phyloP scores from a whole-genome alignment of 2,329 filamentous ascomycete species.

The Elsinoe arachidis region DNA sequence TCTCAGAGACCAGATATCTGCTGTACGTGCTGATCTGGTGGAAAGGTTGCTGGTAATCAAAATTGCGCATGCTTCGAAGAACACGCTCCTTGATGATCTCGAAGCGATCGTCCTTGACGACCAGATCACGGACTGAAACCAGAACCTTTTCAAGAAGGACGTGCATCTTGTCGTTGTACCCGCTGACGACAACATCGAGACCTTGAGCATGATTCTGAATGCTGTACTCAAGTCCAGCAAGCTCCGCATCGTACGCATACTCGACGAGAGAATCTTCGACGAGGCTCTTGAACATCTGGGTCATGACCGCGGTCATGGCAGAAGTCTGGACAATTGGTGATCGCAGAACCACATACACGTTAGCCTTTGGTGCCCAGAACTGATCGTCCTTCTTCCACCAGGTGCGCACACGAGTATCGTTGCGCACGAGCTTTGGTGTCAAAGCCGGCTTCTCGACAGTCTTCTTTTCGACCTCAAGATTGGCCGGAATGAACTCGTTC shows the following conservation, averaged over 20 bases:
- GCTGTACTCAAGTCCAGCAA: constrained; percentile 78
- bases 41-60: constrained; percentile 80
- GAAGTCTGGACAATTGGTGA: constrained; percentile 73
- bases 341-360: constrained; percentile 69
- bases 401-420: constrained; percentile 68
- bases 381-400: constrained; percentile 99
- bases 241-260: constrained; percentile 91
- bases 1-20: constrained; percentile 68
- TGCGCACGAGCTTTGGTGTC: constrained; percentile 72
- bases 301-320: constrained; percentile 68
- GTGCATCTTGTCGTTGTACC: constrained; percentile 93
- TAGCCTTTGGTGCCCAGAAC: constrained; percentile 96
- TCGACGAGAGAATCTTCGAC: constrained; percentile 84
- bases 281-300: constrained; percentile 71
- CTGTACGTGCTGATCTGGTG: constrained; percentile 79
- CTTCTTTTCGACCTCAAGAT: constrained; percentile 90
- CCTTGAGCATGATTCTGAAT: constrained; percentile 66
- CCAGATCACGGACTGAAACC: constrained; percentile 71
- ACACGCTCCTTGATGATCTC: constrained; percentile 83
- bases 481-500: constrained; percentile 92
- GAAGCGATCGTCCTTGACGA: constrained; percentile 80
- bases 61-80: constrained; percentile 70
- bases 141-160: constrained; percentile 87
- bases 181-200: constrained; percentile 68
- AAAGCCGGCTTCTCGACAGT: constrained; percentile 68